Evolutionary conservation across 441 rosid genomes (phyloP).

Genomic region (Rhodomyrtus psidioides): DNA sequence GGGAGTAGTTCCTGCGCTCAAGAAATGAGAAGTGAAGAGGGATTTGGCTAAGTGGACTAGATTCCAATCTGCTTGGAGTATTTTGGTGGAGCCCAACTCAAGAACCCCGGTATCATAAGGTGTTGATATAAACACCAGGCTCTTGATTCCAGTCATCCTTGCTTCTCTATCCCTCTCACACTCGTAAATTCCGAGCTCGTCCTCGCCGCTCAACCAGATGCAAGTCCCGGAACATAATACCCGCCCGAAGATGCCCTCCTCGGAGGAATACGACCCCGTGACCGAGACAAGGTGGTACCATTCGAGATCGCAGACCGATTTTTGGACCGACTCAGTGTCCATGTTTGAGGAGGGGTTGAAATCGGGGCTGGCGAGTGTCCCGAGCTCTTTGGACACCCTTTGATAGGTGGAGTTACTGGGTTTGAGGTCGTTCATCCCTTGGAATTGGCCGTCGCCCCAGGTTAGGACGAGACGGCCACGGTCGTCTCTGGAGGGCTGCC

Average conservation of each 20-base stretch:
- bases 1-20: background rate
- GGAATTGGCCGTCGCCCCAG: conserved; percentile 36
- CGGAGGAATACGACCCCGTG: conserved; percentile 13
- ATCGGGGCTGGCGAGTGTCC: background rate
- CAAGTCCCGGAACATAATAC: conserved; percentile 22
- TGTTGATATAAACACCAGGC: conserved; percentile 34
- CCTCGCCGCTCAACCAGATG: conserved; percentile 28
- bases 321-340: background rate
- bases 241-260: conserved; percentile 24
- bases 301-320: background rate
- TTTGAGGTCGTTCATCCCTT: conserved; percentile 9
- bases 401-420: background rate
- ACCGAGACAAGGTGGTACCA: conserved; percentile 30
- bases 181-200: conserved; percentile 17
- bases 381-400: background rate
- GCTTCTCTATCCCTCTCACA: conserved; percentile 42
- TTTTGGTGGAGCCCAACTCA: conserved; percentile 37
- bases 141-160: conserved; percentile 29
- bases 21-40: conserved; percentile 16
- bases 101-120: conserved; percentile 24
- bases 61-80: conserved; percentile 24
- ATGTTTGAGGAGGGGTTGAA: background rate
- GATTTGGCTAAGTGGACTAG: conserved; percentile 27
- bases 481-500: conserved; percentile 33
- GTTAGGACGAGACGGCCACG: conserved; percentile 20